Conservation (phyloP, 1,139 yeast genomes). For the Lodderomyces theae region DNA sequence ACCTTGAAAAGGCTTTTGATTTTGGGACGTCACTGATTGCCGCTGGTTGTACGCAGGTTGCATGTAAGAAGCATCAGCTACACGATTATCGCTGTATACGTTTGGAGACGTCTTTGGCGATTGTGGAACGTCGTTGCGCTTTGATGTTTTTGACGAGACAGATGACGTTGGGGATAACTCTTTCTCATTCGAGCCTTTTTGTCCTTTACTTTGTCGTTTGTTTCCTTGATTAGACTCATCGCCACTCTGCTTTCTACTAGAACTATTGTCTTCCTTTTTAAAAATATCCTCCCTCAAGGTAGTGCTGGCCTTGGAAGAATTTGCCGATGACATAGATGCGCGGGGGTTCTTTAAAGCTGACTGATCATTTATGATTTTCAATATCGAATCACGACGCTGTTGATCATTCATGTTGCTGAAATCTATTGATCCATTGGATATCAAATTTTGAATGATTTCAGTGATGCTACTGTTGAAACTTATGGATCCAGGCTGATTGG, state of each 20-base stretch:
- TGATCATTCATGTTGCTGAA: conserved; percentile 41
- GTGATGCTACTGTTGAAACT: conserved; percentile 35
- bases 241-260: not conserved
- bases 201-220: not conserved
- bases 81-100: conserved; percentile 17
- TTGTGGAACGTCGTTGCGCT: conserved; percentile 36
- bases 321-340: conserved; percentile 7
- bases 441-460: conserved; percentile 35
- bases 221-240: not conserved
- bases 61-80: conserved; percentile 7
- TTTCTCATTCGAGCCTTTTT: conserved; percentile 7
- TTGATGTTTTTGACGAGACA: conserved; percentile 30
- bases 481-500: conserved; percentile 23
- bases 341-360: conserved; percentile 20
- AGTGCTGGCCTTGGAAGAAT: conserved; percentile 14
- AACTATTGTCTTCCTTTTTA: conserved; percentile 19
- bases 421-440: conserved; percentile 41
- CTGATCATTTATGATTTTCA: conserved; percentile 37
- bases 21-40: conserved; percentile 10
- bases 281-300: conserved; percentile 45
- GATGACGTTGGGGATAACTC: conserved; percentile 37
- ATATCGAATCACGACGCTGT: conserved; percentile 43
- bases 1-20: conserved; percentile 12
- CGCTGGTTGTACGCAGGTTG: conserved; percentile 10
- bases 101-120: conserved; percentile 44